These are phyloP conservation scores for Trypanosomatidae sp. DNA, from an alignment of 208 protist genomes.

Conservation along the genomic window DNA sequence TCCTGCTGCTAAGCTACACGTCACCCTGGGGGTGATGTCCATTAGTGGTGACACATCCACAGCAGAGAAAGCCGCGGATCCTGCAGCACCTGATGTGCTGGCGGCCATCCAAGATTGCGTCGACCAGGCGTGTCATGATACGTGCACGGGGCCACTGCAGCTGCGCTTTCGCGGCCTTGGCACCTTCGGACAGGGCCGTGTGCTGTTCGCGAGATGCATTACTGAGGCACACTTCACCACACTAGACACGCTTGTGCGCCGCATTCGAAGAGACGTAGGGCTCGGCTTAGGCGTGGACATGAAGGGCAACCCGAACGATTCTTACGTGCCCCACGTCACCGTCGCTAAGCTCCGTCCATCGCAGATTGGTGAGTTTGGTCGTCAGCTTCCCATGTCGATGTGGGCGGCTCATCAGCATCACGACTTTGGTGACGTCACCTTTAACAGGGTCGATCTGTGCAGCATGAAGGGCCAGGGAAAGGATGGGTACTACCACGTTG, in stretches of 20 bases:
- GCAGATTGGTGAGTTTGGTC: slow-evolving; percentile 51
- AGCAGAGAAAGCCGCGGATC: not conserved
- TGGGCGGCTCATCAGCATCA: slow-evolving; percentile 76
- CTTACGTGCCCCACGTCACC: slow-evolving; percentile 89
- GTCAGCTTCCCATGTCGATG: slow-evolving; percentile 49
- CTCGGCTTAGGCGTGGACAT: slow-evolving; percentile 63
- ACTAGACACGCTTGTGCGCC: slow-evolving; percentile 59
- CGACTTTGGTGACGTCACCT: slow-evolving; percentile 87
- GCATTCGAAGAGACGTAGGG: slow-evolving; percentile 52
- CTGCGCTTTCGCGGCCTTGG: slow-evolving; percentile 82
- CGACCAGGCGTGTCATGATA: slow-evolving; percentile 37
- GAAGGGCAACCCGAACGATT: slow-evolving; percentile 88
- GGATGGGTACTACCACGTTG: slow-evolving; percentile 77
- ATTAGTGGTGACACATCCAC: slow-evolving; percentile 18
- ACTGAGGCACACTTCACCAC: slow-evolving; percentile 61
- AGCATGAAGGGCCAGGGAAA: slow-evolving; percentile 55
- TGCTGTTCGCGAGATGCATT: slow-evolving; percentile 72
- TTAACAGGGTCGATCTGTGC: slow-evolving; percentile 67
- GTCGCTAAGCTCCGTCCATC: slow-evolving; percentile 76
- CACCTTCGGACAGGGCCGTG: slow-evolving; percentile 75
- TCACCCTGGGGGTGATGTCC: slow-evolving; percentile 84
- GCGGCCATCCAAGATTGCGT: slow-evolving; percentile 41
- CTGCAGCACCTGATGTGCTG: slow-evolving; percentile 17
- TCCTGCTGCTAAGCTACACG: slow-evolving; percentile 65
- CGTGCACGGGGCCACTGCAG: slow-evolving; percentile 48